A percentile compares a stretch with the other conserved stretches of the same genome.
These are phyloP conservation scores for Podila clonocystis DNA, from an alignment of 192 early-diverging fungal genomes.

Conservation along the genomic window DNA sequence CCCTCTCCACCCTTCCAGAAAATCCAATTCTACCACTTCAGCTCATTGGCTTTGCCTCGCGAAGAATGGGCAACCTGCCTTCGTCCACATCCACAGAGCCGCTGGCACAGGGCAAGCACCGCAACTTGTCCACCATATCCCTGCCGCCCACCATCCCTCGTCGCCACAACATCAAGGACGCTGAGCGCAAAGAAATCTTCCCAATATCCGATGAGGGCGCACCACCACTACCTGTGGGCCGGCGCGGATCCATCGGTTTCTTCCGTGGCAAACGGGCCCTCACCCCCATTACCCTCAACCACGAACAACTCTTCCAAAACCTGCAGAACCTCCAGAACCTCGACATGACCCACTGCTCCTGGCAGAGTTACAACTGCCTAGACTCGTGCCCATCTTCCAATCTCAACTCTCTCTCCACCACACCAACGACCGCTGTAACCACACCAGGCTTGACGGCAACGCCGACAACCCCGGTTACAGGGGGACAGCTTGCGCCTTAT, in stretches of 20 bases:
- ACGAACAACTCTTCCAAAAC: constrained; percentile 47
- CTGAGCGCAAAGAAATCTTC: constrained; percentile 51
- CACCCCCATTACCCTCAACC: constrained; percentile 31
- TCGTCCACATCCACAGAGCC: constrained; percentile 52
- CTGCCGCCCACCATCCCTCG: constrained; percentile 48
- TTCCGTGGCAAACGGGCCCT: constrained; percentile 42
- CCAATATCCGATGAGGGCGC: constrained; percentile 50
- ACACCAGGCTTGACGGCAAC: constrained; percentile 39
- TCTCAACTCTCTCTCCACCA: constrained; percentile 37
- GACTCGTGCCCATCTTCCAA: constrained; percentile 34
- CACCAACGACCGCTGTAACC: constrained; percentile 37
- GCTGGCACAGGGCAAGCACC: constrained; percentile 39
- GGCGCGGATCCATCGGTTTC: constrained; percentile 45
- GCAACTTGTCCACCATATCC: constrained; percentile 46
- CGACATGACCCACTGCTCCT: constrained; percentile 37
- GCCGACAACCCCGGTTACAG: constrained; percentile 28
- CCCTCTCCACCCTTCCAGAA: background rate
- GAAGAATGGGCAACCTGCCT: constrained; percentile 50
- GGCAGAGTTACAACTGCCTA: constrained; percentile 30
- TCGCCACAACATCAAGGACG: constrained; percentile 47
- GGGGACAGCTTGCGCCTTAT: background rate
- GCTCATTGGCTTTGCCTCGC: constrained; percentile 6
- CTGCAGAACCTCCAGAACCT: constrained; percentile 36
- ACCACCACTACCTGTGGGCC: constrained; percentile 8
- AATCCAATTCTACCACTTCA: constrained; percentile 6